Base-by-base conservation (phyloP, 495 filamentous ascomycete genomes). In the Cryomyces minteri region DNA sequence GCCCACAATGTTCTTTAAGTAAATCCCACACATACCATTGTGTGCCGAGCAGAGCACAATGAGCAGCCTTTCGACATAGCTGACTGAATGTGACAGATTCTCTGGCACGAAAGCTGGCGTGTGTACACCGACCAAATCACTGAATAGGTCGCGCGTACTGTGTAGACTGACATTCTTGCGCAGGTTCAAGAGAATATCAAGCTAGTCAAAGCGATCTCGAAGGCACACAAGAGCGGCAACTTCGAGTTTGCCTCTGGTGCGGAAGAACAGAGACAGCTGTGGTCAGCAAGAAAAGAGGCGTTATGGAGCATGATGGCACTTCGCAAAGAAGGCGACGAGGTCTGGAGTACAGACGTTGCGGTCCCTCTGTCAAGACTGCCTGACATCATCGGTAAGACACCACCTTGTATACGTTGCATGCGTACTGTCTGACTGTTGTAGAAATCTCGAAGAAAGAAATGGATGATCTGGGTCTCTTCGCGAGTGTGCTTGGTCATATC, bases 391-490 rank as follows among this genome's bases (percentile, higher is more conserved):
- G 75, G 72, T 64, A 62, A 32, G 63, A 38, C 18, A 25, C 18
- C 18, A 25, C 18, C 18, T 25, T 25, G 18, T 25, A 2, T 51
- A 9, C n/a, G 12, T 12, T 39, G 3, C 41, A 25, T 25, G 18
- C 12, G 39, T 28, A 12, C 18, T 40, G 32, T 39, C 37, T 28
- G 12, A 46, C 56, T 31, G n/a, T 11, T 36, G 0, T 43, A 76
- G 85, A 93, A 56, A 72, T 82, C 36, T 86, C 82, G 43, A 90
- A 94, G 64, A 82, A 84, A 54, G 84, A 92, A 58, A 76, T 94
- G 66, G 81, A 88, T 54, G 76, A 82, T 6, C 65, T 88, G 6
- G 85, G 84, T 3, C 61, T 94, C 7, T 88, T 94, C 55, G 85
- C 84, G 14, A 83, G 76, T 58, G 85, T 88, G 28, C 68, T 95